Base-by-base conservation (phyloP, 148 eudicot species). In the Simmondsia chinensis region DNA sequence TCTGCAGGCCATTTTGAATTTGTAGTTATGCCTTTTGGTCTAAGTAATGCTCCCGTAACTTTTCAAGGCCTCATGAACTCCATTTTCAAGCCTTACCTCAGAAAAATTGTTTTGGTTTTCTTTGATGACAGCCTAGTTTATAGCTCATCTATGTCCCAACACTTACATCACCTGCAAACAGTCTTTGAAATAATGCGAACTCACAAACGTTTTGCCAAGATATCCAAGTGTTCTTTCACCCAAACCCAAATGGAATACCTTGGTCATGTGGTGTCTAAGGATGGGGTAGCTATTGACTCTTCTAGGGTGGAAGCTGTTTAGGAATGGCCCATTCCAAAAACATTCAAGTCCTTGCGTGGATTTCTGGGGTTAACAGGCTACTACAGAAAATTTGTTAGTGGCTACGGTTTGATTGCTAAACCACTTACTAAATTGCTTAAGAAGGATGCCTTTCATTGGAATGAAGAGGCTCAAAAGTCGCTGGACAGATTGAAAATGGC, bases 1-100 rank as follows among this genome's bases (percentile, higher is more conserved):
- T n/a, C n/a, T n/a, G n/a, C n/a, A n/a, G 4, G 7, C 20, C 43
- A 39, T 7, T 3, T 15, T 14, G 43, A 39, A 14, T 3, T 39
- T 23, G 20, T 2, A 14, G 43, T 39, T 5, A 39, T 39, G 17
- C n/a, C n/a, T n/a, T n/a, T n/a, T n/a, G n/a, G n/a, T n/a, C n/a
- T n/a, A n/a, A n/a, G n/a, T n/a, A n/a, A 39, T 39, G 43, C 43
- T 7, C 43, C 43, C 7, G 21, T 23, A 7, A 39, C 43, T 3
- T 39, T 39, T 16, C 43, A 11, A 11, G 16, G 6, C 13, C 6
- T 39, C 2, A 39, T 39, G 43, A 39, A 39, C 20, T 3, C 4
- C 10, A 39, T 13, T 15, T 39, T 39, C 16, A 39, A n/a, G n/a
- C n/a, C n/a, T n/a, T n/a, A n/a, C n/a, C n/a, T n/a, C n/a, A n/a